A percentile compares a stretch with the other conserved stretches of the same genome.
Conservation (phyloP, 805 yeast species). For the Maudiozyma turicensis region DNA sequence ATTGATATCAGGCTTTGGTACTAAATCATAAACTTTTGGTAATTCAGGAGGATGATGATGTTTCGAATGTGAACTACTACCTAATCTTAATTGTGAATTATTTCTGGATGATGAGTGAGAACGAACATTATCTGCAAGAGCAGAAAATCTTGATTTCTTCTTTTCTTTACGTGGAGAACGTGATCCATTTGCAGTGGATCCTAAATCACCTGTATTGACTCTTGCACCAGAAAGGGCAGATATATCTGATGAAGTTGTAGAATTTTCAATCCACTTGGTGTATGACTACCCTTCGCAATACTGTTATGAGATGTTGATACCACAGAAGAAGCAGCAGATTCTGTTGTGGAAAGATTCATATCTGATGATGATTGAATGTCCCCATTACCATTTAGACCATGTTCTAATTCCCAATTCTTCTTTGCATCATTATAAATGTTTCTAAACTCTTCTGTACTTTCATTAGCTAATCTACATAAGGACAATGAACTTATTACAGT, state of each 20-base stretch:
- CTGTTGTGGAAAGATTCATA: constrained; percentile 8
- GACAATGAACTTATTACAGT: constrained; percentile 75
- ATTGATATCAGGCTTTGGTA: constrained; percentile 32
- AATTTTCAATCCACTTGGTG: constrained; percentile 13
- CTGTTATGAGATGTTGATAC: constrained; percentile 1
- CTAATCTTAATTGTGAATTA: constrained; percentile 32
- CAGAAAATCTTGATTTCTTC: constrained; percentile 49
- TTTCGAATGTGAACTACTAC: constrained; percentile 10
- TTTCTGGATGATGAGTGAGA: constrained; percentile 48
- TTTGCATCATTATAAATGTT: constrained; percentile 15
- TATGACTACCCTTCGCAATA: constrained; percentile 14
- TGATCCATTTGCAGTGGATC: constrained; percentile 11
- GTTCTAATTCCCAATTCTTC: constrained; percentile 17
- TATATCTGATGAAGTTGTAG: constrained; percentile 1
- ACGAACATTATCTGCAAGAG: constrained; percentile 49
- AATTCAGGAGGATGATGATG: constrained; percentile 4
- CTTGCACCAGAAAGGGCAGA: neutral
- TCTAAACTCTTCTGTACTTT: constrained; percentile 29
- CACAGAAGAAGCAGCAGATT: constrained; percentile 7
- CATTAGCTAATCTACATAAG: constrained; percentile 32
- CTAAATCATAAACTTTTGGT: constrained; percentile 26
- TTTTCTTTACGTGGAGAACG: constrained; percentile 14
- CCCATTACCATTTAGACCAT: neutral
- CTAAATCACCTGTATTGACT: neutral
- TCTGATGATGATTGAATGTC: neutral